Evolutionary conservation across 2,329 filamentous ascomycete species (phyloP).

Genomic region (Colletotrichum musae): DNA sequence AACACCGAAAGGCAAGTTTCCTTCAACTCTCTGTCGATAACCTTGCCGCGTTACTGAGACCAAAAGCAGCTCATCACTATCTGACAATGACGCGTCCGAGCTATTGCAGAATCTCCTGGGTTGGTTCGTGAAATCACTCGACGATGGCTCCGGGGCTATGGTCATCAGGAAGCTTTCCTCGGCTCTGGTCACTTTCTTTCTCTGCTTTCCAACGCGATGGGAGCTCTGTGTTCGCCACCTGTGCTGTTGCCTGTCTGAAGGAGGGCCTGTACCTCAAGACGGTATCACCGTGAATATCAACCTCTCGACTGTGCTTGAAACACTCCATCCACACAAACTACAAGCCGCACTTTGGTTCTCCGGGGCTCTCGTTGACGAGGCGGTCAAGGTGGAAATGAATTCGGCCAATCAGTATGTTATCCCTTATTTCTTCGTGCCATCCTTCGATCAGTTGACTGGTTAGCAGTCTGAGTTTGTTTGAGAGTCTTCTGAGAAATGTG

Average conservation of each 20-base stretch:
- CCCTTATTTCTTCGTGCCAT: neutral
- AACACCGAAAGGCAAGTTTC: slow-evolving; percentile 82
- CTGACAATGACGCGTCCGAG: slow-evolving; percentile 69
- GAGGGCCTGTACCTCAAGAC: slow-evolving; percentile 42
- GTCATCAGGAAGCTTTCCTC: slow-evolving; percentile 83
- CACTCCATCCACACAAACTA: slow-evolving; percentile 62
- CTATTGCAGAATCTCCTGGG: slow-evolving; percentile 73
- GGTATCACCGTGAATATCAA: slow-evolving; percentile 52
- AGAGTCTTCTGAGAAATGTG: slow-evolving; percentile 57
- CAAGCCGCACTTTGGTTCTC: slow-evolving; percentile 76
- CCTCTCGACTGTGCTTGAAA: slow-evolving; percentile 62
- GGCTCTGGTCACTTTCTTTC: slow-evolving; percentile 82
- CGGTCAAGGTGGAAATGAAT: slow-evolving; percentile 76
- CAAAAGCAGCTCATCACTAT: slow-evolving; percentile 61
- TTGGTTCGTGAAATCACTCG: slow-evolving; percentile 72
- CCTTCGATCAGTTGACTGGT: slow-evolving; percentile 9
- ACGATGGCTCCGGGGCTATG: slow-evolving; percentile 67
- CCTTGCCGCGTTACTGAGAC: slow-evolving; percentile 15
- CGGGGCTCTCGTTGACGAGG: slow-evolving; percentile 75
- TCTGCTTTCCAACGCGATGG: slow-evolving; percentile 79
- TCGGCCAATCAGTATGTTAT: slow-evolving; percentile 67
- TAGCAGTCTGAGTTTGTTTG: slow-evolving; percentile 55
- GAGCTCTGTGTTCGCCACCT: slow-evolving; percentile 74
- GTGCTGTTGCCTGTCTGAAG: slow-evolving; percentile 58
- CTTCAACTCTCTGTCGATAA: slow-evolving; percentile 6